Base-by-base conservation (phyloP, 129 eudicot species). In the Flaveria brownii region DNA sequence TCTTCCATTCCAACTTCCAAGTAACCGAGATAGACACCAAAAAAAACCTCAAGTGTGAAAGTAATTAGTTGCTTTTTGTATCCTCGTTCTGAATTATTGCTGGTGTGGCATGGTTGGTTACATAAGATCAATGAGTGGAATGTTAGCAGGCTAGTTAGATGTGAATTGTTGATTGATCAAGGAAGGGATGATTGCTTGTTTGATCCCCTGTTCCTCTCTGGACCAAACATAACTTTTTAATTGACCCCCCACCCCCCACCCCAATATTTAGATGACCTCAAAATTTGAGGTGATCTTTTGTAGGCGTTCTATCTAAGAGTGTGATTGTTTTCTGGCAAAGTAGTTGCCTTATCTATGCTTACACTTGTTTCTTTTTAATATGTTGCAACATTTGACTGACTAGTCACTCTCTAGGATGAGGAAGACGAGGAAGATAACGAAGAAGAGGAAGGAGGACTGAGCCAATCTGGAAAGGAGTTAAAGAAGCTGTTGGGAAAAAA, bases 401-500 rank as follows among this genome's bases (percentile, higher is more conserved):
- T 62, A 14, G 0, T 62, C 42, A 79, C 25, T 54, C 33, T 43
- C 68, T 72, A 93, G 98, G 98, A 93, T 84, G 98, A 93, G 56
- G 99, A 90, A 61, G 98, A 94, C 4, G 97, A 91, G 77, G 89
- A 85, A 70, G 95, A 83, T 74, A 88, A 69, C 47, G 90, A 86
- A 9, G 98, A 86, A 64, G 91, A 87, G 81, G 99, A 83, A 76
- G 98, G 96, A 51, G 96, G 96, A 25, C 85, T 94, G 80, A 94
- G 99, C 83, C 91, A 89, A 85, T 94, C 99, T 43, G 99, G 99
- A 55, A 94, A 89, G 75, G 99, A 94, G 90, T 80, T 94, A 85
- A 89, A 94, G 79, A 94, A 94, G 74, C 73, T 94, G 61, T 92
- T 94, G 80, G 97, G 99, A 51, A 81, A 86, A 79, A 77, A 90